These are phyloP conservation scores for Penicillium nucicola DNA, from an alignment of 495 filamentous ascomycete genomes.

Conservation along the genomic window DNA sequence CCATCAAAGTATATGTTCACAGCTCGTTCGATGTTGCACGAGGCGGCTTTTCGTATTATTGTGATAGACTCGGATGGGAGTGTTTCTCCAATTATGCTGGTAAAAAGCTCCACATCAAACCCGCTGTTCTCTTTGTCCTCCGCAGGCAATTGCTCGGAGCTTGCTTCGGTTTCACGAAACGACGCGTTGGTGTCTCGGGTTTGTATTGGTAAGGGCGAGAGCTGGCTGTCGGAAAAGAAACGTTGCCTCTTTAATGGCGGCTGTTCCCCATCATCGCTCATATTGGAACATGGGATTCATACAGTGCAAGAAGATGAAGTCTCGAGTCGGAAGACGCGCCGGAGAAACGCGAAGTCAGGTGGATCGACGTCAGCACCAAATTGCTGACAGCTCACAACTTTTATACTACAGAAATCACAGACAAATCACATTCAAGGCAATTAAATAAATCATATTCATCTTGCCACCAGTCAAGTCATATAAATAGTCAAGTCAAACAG, in stretches of 20 bases:
- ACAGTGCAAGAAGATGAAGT: not conserved
- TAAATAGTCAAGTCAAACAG: no score
- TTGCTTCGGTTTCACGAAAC: not conserved
- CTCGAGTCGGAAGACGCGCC: slow-evolving; percentile 39
- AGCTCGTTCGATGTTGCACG: slow-evolving; percentile 61
- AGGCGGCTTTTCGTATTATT: slow-evolving; percentile 55
- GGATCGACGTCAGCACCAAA: slow-evolving; percentile 34
- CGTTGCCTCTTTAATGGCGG: slow-evolving; percentile 76
- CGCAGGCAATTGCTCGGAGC: not conserved
- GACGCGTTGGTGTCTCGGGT: slow-evolving; percentile 21
- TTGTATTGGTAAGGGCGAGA: slow-evolving; percentile 1
- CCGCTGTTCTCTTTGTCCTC: slow-evolving; percentile 12
- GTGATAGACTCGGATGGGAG: slow-evolving; percentile 51
- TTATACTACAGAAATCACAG: no score
- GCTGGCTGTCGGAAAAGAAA: slow-evolving; percentile 63
- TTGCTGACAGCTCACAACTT: not conserved
- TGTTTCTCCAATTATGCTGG: slow-evolving; percentile 64
- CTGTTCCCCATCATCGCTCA: slow-evolving; percentile 29
- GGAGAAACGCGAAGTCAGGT: slow-evolving; percentile 26
- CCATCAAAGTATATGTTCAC: slow-evolving; percentile 91
- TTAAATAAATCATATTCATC: no score
- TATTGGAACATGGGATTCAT: slow-evolving; percentile 12
- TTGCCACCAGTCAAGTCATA: no score
- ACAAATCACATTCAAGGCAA: no score
- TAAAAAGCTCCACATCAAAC: slow-evolving; percentile 70